These are phyloP conservation scores for Malassezia furfur DNA, from an alignment of 1,284 basidiomycete genomes.

Conservation along the genomic window DNA sequence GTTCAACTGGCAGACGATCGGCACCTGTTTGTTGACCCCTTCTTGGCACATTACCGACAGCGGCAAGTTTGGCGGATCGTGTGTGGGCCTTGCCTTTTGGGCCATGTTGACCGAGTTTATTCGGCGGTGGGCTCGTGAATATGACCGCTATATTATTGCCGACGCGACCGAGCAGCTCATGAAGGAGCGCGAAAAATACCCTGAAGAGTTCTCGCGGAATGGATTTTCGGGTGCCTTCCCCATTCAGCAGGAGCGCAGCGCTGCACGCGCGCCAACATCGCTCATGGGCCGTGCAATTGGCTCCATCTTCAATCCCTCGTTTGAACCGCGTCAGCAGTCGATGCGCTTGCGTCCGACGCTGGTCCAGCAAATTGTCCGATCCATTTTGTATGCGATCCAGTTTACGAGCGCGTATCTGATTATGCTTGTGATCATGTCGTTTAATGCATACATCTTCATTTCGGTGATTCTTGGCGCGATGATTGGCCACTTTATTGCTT, in stretches of 20 bases:
- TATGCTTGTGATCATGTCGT: conserved; percentile 43
- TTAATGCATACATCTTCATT: conserved; percentile 41
- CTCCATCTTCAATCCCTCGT: background rate
- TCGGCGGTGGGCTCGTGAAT: conserved; percentile 33
- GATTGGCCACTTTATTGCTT: conserved; percentile 37
- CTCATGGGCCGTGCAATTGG: background rate
- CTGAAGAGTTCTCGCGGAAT: background rate
- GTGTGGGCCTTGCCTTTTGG: conserved; percentile 36
- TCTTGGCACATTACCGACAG: conserved; percentile 29
- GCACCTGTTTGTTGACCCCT: conserved; percentile 26
- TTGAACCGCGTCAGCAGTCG: background rate
- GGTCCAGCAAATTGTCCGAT: conserved; percentile 33
- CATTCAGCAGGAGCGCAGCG: background rate
- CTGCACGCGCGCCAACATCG: background rate
- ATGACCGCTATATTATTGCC: conserved; percentile 30
- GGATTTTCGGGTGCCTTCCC: background rate
- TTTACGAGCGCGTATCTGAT: conserved; percentile 40
- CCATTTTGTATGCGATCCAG: conserved; percentile 31
- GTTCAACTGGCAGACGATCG: conserved; percentile 15
- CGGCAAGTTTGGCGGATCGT: conserved; percentile 36
- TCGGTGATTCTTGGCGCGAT: conserved; percentile 36
- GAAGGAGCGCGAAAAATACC: background rate
- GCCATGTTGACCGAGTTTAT: conserved; percentile 35
- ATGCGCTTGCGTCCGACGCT: conserved; percentile 12
- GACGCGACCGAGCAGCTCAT: conserved; percentile 21